Conservation (phyloP, 352 stramenopile genomes). For the Globisporangium solare region DNA sequence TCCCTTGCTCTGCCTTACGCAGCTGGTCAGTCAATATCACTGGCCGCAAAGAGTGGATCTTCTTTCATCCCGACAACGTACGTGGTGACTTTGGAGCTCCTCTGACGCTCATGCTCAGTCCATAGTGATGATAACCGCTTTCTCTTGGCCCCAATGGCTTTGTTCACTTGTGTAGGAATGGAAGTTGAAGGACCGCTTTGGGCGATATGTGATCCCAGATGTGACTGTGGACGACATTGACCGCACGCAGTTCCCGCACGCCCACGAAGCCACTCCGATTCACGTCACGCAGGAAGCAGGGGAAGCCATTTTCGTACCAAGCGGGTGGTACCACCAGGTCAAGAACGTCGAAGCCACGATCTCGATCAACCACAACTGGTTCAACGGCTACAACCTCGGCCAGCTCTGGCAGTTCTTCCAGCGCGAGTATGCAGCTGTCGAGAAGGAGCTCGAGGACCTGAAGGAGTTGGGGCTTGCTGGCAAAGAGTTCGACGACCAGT, state of each 20-base stretch:
- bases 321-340: slow-evolving; percentile 95
- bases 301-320: slow-evolving; percentile 95
- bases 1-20: not conserved
- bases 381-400: slow-evolving; percentile 83
- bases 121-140: too few species aligned
- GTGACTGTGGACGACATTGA: slow-evolving; percentile 43
- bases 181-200: slow-evolving; percentile 76
- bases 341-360: slow-evolving; percentile 91
- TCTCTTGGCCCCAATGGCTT: not conserved
- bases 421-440: slow-evolving; percentile 48
- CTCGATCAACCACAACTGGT: slow-evolving; percentile 98
- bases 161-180: slow-evolving; percentile 31
- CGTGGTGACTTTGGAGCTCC: slow-evolving; percentile 1
- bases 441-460: slow-evolving; percentile 54
- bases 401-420: slow-evolving; percentile 74
- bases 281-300: slow-evolving; percentile 56
- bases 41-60: slow-evolving; percentile 93
- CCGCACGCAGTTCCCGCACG: slow-evolving; percentile 44
- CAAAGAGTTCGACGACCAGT: slow-evolving; percentile 57
- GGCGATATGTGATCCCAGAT: slow-evolving; percentile 49
- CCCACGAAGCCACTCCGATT: slow-evolving; percentile 37
- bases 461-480: slow-evolving; percentile 56
- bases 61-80: slow-evolving; percentile 81
- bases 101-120: not conserved
- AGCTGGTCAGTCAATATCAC: slow-evolving; percentile 96